A percentile compares a stretch with the other conserved stretches of the same genome.
Conservation (phyloP, 768 basidiomycete genomes). For the Kwoniella europaea region DNA sequence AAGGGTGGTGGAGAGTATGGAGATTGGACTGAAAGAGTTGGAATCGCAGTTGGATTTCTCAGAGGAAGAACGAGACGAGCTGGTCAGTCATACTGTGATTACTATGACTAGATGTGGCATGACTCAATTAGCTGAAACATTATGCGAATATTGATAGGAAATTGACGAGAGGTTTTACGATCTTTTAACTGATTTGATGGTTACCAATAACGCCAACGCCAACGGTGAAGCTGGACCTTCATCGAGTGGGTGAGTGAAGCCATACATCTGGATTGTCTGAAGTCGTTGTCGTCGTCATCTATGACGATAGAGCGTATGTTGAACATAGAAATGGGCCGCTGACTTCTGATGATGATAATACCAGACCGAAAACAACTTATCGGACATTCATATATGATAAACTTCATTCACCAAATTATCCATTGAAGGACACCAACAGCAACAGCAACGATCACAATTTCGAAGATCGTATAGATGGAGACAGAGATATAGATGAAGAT, state of each 20-base stretch:
- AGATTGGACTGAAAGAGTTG: constrained; percentile 29
- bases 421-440: not conserved
- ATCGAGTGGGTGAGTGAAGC: constrained; percentile 7
- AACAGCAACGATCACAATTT: not conserved
- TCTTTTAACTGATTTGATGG: constrained; percentile 46
- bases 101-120: too few relatives aligned
- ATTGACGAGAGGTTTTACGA: constrained; percentile 52
- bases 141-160: constrained; percentile 24
- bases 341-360: not conserved
- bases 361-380: constrained; percentile 46
- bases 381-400: constrained; percentile 52
- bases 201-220: not conserved
- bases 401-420: constrained; percentile 21
- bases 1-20: constrained; percentile 28
- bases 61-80: constrained; percentile 11
- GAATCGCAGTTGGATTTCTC: not conserved
- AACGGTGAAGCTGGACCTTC: constrained; percentile 14
- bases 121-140: too few relatives aligned
- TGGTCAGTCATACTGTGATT: constrained; percentile 4
- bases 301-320: not conserved
- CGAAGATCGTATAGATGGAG: not conserved
- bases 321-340: not conserved
- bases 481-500: constrained; percentile 11
- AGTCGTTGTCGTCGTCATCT: not conserved
- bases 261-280: too few relatives aligned